Base-by-base conservation (phyloP, 805 yeast genomes). In the Wickerhamiella sergipiensis region DNA sequence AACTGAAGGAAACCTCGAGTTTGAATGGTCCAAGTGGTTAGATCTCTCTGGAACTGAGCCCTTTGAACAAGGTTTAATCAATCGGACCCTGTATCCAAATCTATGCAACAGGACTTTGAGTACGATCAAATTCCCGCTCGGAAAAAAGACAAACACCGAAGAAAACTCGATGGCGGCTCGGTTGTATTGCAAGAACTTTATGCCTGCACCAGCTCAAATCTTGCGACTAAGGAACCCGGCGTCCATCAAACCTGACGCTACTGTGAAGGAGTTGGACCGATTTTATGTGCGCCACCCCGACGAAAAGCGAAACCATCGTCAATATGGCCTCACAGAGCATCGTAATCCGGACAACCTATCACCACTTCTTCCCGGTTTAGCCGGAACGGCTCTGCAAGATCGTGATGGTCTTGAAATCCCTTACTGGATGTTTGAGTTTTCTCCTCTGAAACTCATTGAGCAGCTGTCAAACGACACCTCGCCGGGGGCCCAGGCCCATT, bases 1-100 rank as follows among this genome's bases (percentile, higher is more conserved):
- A 13, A 44, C 36, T 7, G 21, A 42, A 3, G 57, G 59, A 10
- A 21, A 40, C 24, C 38, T 45, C 45, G 46, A 23, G n/a, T 62
- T 63, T 47, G 52, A 57, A 33, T 63, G 67, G 67, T 21, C 52
- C 13, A 57, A 62, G 46, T 62, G 65, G 65, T 39, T 63, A 8
- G 67, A 63, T 47, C 56, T 62, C 15, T 47, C 53, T 23, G 52
- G 50, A 19, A 50, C 51, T 2, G 44, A 21, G 46, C 45, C 51
- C 9, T 54, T 21, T 43, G 55, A 57, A 9, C n/a, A 18, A 6
- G 36, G 46, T 3, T 48, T 49, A 15, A 50, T 57, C 13, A 53
- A 55, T 26, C 40, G 44, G 1, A 50, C 52, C n/a, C 46, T 49
- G 3, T 57, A 53, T 46, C 57, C 58, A 5, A 47, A 52, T 29